phyloP scores from a whole-genome alignment of 768 basidiomycete species.

The Clitopilus hobsonii region DNA sequence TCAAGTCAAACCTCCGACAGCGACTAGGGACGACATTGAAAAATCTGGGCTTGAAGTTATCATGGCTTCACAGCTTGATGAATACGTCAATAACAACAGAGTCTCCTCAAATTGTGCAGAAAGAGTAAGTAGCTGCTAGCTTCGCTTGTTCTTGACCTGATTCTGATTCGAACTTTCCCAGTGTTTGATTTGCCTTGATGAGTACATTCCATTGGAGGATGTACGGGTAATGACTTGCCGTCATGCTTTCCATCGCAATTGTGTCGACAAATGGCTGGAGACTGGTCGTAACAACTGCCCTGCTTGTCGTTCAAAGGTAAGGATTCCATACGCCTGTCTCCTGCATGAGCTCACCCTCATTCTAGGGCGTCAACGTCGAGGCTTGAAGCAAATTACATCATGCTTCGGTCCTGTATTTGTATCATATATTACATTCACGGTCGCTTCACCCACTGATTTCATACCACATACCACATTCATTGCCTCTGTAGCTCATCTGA shows the following conservation, averaged over 20 bases:
- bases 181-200: slow-evolving; percentile 86
- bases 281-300: slow-evolving; percentile 89
- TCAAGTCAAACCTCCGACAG: slow-evolving; percentile 79
- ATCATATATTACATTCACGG: too few species aligned
- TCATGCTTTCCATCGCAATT: slow-evolving; percentile 86
- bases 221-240: slow-evolving; percentile 77
- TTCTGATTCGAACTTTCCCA: slow-evolving; percentile 19
- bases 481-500: background rate
- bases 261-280: slow-evolving; percentile 87
- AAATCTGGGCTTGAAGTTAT: slow-evolving; percentile 79
- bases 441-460: background rate
- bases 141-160: too few species aligned
- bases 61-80: slow-evolving; percentile 45
- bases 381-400: background rate
- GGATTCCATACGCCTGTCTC: slow-evolving; percentile 14
- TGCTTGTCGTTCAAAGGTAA: slow-evolving; percentile 76
- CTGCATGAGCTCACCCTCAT: background rate
- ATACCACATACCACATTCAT: background rate
- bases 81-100: slow-evolving; percentile 56
- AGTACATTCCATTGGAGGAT: slow-evolving; percentile 76
- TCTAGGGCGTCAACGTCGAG: background rate
- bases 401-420: background rate
- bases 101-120: slow-evolving; percentile 79
- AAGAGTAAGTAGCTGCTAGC: slow-evolving; percentile 44
- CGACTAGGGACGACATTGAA: slow-evolving; percentile 78